These are phyloP conservation scores for Ramalina intermedia DNA, from an alignment of 495 filamentous ascomycete genomes.

Conservation along the genomic window DNA sequence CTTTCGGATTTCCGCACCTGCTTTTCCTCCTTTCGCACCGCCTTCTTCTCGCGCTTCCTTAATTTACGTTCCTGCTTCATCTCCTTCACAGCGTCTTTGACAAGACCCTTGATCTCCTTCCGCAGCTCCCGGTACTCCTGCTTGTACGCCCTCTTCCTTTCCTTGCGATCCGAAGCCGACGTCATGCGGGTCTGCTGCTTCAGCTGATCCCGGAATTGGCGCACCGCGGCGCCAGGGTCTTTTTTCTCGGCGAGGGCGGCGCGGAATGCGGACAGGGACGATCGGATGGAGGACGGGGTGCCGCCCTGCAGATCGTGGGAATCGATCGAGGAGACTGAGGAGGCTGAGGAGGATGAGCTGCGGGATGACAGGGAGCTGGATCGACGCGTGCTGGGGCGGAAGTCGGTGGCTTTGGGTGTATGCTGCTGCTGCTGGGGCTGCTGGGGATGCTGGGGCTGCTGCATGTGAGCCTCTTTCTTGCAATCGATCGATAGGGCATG, in stretches of 20 bases:
- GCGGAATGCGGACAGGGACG: slow-evolving; percentile 7
- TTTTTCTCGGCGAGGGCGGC: not conserved
- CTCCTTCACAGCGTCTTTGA: slow-evolving; percentile 4
- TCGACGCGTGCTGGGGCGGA: not conserved
- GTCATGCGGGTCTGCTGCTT: not conserved
- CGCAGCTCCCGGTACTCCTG: slow-evolving; percentile 4
- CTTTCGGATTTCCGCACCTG: not conserved
- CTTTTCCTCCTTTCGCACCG: not conserved
- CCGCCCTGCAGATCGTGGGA: slow-evolving; percentile 10
- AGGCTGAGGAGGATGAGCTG: slow-evolving; percentile 16
- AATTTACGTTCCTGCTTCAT: not conserved
- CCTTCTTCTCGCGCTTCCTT: not conserved
- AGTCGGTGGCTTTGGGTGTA: too few relatives aligned
- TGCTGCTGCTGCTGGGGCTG: too few relatives aligned
- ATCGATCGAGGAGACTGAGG: slow-evolving; percentile 7
- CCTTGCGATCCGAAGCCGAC: not conserved
- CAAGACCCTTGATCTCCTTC: slow-evolving; percentile 3
- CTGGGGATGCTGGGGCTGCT: too few relatives aligned
- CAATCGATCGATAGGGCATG: too few relatives aligned
- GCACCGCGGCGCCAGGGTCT: slow-evolving; percentile 5
- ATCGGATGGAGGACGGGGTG: slow-evolving; percentile 1
- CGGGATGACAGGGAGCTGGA: slow-evolving; percentile 22
- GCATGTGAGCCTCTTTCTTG: too few relatives aligned
- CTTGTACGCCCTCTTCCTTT: slow-evolving; percentile 1
- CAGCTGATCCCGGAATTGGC: slow-evolving; percentile 6